phyloP scores from a whole-genome alignment of 2,329 filamentous ascomycete genomes.

The Bipolaris bicolor region DNA sequence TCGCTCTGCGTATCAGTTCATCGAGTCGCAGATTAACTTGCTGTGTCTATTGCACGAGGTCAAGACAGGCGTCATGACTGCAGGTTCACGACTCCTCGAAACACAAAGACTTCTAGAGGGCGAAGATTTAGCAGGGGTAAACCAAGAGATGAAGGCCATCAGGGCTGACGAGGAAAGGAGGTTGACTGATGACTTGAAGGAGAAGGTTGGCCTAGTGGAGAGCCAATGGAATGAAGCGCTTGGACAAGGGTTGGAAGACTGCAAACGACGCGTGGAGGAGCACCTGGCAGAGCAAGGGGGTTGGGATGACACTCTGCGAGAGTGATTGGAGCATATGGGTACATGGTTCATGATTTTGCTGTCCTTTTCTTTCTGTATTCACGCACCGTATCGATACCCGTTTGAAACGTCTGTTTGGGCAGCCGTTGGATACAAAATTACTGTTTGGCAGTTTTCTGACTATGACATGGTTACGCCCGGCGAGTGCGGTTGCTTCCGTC shows the following conservation, averaged over 20 bases:
- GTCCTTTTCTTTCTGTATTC: constrained; percentile 17
- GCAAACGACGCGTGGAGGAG: constrained; percentile 75
- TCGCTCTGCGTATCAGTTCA: constrained; percentile 95
- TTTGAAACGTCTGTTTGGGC: constrained; percentile 27
- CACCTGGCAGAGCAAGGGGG: constrained; percentile 80
- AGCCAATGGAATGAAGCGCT: constrained; percentile 88
- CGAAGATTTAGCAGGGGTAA: constrained; percentile 49
- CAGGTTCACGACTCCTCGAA: constrained; percentile 71
- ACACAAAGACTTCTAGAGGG: constrained; percentile 60
- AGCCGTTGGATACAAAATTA: constrained; percentile 10
- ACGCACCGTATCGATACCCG: constrained; percentile 44
- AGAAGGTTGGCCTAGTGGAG: constrained; percentile 89
- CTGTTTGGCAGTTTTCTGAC: constrained; percentile 11
- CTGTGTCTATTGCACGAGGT: constrained; percentile 91
- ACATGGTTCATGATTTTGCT: constrained; percentile 17
- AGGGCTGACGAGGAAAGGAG: constrained; percentile 70
- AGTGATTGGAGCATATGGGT: constrained; percentile 31
- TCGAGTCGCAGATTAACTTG: constrained; percentile 90
- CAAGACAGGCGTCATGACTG: constrained; percentile 75
- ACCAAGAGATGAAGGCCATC: constrained; percentile 61
- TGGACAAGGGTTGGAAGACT: constrained; percentile 74
- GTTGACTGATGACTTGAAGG: constrained; percentile 86
- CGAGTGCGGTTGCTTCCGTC: constrained; percentile 8
- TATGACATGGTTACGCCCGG: constrained; percentile 9
- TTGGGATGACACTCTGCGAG: constrained; percentile 73